Percentiles rank a stretch among this genome's conserved stretches.
Evolutionary conservation across 768 basidiomycete species (phyloP).

Genomic region (Lactarius quietus): DNA sequence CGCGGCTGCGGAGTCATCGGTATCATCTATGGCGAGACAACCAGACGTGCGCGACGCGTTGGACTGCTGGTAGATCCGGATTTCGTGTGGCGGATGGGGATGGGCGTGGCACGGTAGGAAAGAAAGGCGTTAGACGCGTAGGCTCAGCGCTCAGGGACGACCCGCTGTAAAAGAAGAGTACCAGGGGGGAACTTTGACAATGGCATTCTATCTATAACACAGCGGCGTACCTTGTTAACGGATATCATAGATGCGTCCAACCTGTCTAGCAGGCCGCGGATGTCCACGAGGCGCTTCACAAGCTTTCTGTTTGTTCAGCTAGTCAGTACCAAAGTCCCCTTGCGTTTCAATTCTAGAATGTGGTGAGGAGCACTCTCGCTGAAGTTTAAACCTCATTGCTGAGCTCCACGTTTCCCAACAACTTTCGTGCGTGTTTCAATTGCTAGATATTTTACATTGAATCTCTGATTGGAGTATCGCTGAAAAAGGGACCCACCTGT

Average conservation of each 20-base stretch:
- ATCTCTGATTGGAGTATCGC: too few species aligned
- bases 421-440: constrained; percentile 19
- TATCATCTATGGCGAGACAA: background rate
- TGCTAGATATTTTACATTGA: constrained; percentile 9
- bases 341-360: background rate
- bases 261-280: too few species aligned
- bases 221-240: constrained; percentile 47
- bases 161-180: constrained; percentile 39
- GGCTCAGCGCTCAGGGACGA: constrained; percentile 40
- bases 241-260: constrained; percentile 51
- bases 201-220: background rate
- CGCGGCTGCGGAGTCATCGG: background rate
- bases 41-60: constrained; percentile 20
- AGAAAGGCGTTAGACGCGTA: constrained; percentile 23
- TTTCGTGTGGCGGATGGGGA: background rate
- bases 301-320: constrained; percentile 35
- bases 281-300: too few species aligned
- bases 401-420: constrained; percentile 11
- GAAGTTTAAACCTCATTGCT: constrained; percentile 15
- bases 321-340: background rate
- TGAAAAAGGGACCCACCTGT: constrained; percentile 43
- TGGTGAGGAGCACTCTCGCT: constrained; percentile 5
- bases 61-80: constrained; percentile 34
- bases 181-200: constrained; percentile 1
- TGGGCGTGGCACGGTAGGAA: background rate